Percentiles rank a stretch among this genome's conserved stretches.
phyloP scores from a whole-genome alignment of 352 stramenopile species.

The Globisporangium viniferum region DNA sequence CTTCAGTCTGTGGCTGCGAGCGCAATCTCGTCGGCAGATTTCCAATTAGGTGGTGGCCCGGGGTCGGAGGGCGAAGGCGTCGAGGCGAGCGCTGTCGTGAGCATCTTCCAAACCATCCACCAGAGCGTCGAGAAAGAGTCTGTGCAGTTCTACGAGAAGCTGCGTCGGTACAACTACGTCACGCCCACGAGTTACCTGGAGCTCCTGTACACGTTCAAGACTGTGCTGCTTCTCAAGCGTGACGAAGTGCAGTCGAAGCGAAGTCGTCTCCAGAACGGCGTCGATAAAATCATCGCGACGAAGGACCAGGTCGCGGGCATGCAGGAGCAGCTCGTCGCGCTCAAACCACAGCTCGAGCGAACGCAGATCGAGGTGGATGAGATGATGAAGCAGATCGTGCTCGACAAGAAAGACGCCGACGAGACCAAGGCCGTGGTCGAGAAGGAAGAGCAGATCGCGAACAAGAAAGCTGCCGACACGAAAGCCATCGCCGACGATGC shows the following conservation, averaged over 20 bases:
- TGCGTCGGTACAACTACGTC: constrained; percentile 92
- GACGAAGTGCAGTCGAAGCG: constrained; percentile 87
- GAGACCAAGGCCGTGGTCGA: constrained; percentile 90
- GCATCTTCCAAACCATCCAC: constrained; percentile 86
- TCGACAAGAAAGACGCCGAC: constrained; percentile 90
- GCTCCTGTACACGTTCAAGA: constrained; percentile 92
- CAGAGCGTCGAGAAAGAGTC: constrained; percentile 86
- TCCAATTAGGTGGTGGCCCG: constrained; percentile 40
- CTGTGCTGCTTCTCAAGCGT: constrained; percentile 83
- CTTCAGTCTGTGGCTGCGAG: constrained; percentile 78
- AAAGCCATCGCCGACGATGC: constrained; percentile 91
- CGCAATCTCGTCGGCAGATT: constrained; percentile 54
- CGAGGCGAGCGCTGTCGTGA: constrained; percentile 51
- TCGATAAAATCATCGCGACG: constrained; percentile 92
- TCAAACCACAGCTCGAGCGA: constrained; percentile 90
- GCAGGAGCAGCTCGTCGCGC: constrained; percentile 89
- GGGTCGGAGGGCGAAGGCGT: constrained; percentile 27
- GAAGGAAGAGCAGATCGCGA: constrained; percentile 89
- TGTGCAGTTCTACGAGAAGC: constrained; percentile 80
- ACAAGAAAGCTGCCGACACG: constrained; percentile 91
- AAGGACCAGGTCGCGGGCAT: constrained; percentile 91
- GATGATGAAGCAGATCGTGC: constrained; percentile 93
- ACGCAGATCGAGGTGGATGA: constrained; percentile 92
- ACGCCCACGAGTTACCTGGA: constrained; percentile 94
- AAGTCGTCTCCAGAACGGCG: constrained; percentile 85